These are phyloP conservation scores for Thraustochytrium sp. DNA, from an alignment of 352 stramenopile genomes.

Conservation along the genomic window DNA sequence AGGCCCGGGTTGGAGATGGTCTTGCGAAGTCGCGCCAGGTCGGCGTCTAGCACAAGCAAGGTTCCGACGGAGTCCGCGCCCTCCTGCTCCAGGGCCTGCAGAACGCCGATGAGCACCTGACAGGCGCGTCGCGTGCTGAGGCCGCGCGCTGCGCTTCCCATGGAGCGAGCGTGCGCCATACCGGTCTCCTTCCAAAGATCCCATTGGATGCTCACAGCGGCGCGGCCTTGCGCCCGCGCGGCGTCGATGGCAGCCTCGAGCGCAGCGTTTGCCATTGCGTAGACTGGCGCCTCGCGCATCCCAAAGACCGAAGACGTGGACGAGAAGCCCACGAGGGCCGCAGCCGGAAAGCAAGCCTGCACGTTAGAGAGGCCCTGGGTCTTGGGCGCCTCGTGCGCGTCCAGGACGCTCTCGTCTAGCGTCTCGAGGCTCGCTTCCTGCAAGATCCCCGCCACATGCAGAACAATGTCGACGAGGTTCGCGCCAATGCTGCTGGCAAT, in stretches of 20 bases:
- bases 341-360: not conserved
- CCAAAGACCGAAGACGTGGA: slow-evolving; percentile 41
- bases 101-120: not conserved
- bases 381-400: not conserved
- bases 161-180: not conserved
- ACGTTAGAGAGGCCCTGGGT: not conserved
- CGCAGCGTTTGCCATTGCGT: slow-evolving; percentile 36
- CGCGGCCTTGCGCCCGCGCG: not conserved
- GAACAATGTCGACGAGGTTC: not conserved
- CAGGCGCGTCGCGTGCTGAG: not conserved
- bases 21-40: not conserved
- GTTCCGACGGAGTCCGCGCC: not conserved
- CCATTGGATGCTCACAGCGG: not conserved
- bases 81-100: not conserved
- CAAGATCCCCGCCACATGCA: slow-evolving; percentile 41
- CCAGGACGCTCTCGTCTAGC: not conserved
- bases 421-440: not conserved
- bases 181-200: slow-evolving; percentile 26
- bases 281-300: slow-evolving; percentile 17
- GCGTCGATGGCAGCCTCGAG: slow-evolving; percentile 12
- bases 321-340: slow-evolving; percentile 26
- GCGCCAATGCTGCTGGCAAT: not conserved
- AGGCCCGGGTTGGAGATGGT: not conserved
- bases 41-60: not conserved
- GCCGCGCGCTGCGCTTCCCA: not conserved